Conservation (phyloP, 1,139 yeast genomes). For the Sugiyamaella sp. region DNA sequence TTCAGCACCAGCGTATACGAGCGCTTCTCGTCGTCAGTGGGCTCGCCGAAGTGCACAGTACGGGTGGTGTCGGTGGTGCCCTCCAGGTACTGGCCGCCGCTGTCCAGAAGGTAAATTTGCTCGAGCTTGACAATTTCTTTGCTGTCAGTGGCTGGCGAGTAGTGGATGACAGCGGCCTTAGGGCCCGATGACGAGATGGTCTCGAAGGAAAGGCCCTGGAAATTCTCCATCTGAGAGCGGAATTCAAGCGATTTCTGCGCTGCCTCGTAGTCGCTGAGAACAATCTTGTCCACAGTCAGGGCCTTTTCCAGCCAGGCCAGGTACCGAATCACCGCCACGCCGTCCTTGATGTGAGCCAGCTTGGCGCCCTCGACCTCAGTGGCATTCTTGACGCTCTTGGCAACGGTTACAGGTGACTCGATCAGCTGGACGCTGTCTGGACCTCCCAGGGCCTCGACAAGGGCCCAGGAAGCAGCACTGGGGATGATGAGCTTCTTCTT, state of each 20-base stretch:
- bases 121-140: constrained; percentile 72
- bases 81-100: constrained; percentile 91
- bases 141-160: constrained; percentile 67
- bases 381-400: constrained; percentile 77
- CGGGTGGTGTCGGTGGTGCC: constrained; percentile 98
- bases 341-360: constrained; percentile 83
- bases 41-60: constrained; percentile 78
- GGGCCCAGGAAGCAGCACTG: constrained; percentile 77
- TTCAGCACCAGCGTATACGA: constrained; percentile 90
- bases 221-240: constrained; percentile 57
- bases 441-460: constrained; percentile 58
- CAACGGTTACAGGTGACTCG: constrained; percentile 62
- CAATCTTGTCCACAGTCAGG: constrained; percentile 53
- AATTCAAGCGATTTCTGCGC: constrained; percentile 66
- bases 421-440: constrained; percentile 49
- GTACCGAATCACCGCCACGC: constrained; percentile 74
- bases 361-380: constrained; percentile 77
- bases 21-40: constrained; percentile 64
- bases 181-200: constrained; percentile 94
- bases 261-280: constrained; percentile 79
- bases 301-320: constrained; percentile 86
- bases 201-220: constrained; percentile 83
- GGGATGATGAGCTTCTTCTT: constrained; percentile 58
- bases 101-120: constrained; percentile 82
- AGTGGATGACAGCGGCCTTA: constrained; percentile 92